Evolutionary conservation across 106 monocot species (phyloP).

Genomic region (Apostasia shenzhenica): DNA sequence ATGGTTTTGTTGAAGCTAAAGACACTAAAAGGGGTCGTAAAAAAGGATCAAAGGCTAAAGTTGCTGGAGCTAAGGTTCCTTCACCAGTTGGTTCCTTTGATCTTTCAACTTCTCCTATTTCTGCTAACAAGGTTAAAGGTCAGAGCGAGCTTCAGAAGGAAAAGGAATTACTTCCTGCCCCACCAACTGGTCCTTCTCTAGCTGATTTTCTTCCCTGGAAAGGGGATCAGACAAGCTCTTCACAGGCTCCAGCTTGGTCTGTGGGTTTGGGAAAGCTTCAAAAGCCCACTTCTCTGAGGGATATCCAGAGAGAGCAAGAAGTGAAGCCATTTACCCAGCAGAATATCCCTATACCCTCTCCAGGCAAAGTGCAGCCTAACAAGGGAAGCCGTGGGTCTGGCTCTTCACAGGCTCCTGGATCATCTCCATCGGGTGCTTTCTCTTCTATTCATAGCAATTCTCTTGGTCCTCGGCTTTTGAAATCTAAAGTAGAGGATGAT

Average conservation of each 20-base stretch:
- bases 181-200: constrained; percentile 63
- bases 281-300: constrained; percentile 67
- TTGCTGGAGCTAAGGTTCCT: constrained; percentile 38
- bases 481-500: constrained; percentile 72
- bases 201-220: constrained; percentile 93
- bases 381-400: constrained; percentile 32
- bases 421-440: constrained; percentile 61
- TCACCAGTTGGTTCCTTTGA: constrained; percentile 48
- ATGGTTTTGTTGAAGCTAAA: constrained; percentile 84
- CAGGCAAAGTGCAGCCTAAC: constrained; percentile 32
- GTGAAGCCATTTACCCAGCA: constrained; percentile 30
- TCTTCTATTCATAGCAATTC: constrained; percentile 27
- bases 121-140: constrained; percentile 36
- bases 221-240: constrained; percentile 44
- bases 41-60: constrained; percentile 72
- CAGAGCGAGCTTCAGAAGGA: constrained; percentile 40
- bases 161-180: constrained; percentile 43
- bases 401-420: constrained; percentile 48
- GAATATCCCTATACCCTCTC: constrained; percentile 37
- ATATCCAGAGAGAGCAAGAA: constrained; percentile 84
- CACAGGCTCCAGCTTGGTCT: constrained; percentile 69
- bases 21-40: constrained; percentile 76
- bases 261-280: constrained; percentile 39
- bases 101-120: constrained; percentile 10
- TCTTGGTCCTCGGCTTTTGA: constrained; percentile 25